Base-by-base conservation (phyloP, 108 stramenopile genomes). In the Fistulifera pelliculosa region DNA sequence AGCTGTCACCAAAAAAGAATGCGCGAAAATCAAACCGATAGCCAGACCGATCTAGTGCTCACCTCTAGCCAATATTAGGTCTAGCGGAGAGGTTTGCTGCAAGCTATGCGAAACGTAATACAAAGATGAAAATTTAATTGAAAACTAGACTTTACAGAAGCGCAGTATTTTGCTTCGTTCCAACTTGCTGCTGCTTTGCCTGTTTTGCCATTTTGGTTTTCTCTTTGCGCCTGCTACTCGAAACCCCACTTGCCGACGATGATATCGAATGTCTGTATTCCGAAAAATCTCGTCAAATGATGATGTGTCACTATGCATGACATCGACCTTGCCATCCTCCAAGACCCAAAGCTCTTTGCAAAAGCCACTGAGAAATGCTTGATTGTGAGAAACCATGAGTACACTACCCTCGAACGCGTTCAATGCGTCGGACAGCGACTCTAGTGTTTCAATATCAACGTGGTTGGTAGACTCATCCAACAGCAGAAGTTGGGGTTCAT, bases 351-450 rank as follows among this genome's bases (percentile, higher is more conserved):
- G 64, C 45, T 82, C 85, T 50, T 80, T 80, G 53, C 71, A 75
- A 42, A 76, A 81, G 5, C 71, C 73, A 43, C 68, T 64, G 25
- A 87, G 47, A 42, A 86, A 86, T 11, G 50, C 71, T 64, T 82
- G 89, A 65, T 97, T 93, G 74, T 97, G 96, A 35, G 74, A 69
- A 8, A 97, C 88, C 60, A 94, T 76, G 41, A 94, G 64, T 19
- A 96, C 85, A 2, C 87, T 85, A 23, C 96, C 96, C 38, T 75
- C 47, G 63, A 74, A 97, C 18, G 54, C 62, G 38, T 72, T 53
- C 22, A 97, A 38, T 12, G 90, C 94, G 0, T 68, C 60, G 39
- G 81, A 64, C 52, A 97, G 73, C 8, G 93, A 85, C 38, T 93
- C 94, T 11, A 96, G 70, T 11, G 87, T 85, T 66, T 97, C 94